Conservation (phyloP, 148 eudicot genomes). For the Arctostaphylos glauca region DNA sequence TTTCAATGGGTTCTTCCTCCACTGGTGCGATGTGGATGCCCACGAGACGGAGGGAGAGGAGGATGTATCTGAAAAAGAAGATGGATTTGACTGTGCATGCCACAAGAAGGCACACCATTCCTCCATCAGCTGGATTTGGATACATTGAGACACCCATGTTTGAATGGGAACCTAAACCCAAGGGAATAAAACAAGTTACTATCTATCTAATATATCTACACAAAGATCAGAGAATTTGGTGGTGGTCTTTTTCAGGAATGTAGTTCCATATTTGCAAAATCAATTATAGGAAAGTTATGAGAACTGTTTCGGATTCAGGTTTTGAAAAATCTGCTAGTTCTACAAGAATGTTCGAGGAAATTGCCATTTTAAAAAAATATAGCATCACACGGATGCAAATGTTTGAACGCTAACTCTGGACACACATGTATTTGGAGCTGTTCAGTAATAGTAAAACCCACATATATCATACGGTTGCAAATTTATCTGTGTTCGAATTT, state of each 20-base stretch:
- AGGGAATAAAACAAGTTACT: background rate
- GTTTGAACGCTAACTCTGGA: no score
- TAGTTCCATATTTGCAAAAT: background rate
- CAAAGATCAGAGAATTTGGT: background rate
- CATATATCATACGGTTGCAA: no score
- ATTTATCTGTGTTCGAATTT: no score
- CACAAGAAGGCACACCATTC: constrained; percentile 41
- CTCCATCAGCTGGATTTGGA: constrained; percentile 40
- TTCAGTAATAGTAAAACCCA: no score
- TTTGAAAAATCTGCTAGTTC: no score
- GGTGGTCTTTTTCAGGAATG: background rate
- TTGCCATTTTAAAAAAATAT: background rate
- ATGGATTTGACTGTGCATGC: constrained; percentile 43
- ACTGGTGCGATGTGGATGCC: constrained; percentile 40
- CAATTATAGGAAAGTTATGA: background rate
- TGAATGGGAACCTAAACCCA: background rate
- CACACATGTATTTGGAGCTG: no score
- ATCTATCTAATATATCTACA: background rate
- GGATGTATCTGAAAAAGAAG: constrained; percentile 32
- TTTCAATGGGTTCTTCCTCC: constrained; percentile 30
- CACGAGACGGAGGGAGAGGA: constrained; percentile 30
- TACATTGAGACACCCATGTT: constrained; percentile 50
- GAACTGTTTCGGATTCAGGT: background rate
- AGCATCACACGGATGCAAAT: no score
- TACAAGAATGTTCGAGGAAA: background rate